phyloP scores from a whole-genome alignment of 2,329 filamentous ascomycete species.

The Alternaria postmessia region DNA sequence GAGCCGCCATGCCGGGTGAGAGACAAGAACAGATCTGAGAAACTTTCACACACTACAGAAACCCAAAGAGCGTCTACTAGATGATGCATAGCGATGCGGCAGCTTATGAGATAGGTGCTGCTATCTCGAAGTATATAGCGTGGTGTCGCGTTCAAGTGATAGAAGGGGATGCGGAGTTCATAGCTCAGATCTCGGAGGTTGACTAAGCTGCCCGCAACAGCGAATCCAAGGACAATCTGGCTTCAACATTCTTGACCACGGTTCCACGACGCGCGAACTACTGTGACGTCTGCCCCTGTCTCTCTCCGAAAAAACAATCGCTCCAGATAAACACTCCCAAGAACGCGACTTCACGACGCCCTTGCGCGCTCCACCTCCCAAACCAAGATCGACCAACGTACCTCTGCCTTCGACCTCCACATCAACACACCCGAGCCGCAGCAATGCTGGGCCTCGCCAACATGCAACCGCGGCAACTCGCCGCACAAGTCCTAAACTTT shows the following conservation, averaged over 20 bases:
- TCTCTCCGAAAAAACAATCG: neutral
- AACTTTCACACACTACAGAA: neutral
- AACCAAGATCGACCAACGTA: neutral
- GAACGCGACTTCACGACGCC: neutral
- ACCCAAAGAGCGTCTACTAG: too few relatives aligned
- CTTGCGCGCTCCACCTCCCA: neutral
- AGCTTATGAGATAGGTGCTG: neutral
- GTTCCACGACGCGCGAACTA: conserved; percentile 20
- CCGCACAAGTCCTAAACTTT: conserved; percentile 87
- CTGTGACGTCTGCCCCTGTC: neutral
- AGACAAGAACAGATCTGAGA: conserved; percentile 3
- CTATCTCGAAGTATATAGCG: neutral
- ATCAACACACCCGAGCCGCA: conserved; percentile 17
- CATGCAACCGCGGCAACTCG: conserved; percentile 79
- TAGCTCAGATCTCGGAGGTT: conserved; percentile 25
- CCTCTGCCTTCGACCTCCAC: conserved; percentile 1
- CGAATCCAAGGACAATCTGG: conserved; percentile 42
- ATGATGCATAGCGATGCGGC: neutral
- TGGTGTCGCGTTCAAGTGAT: neutral
- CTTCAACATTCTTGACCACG: conserved; percentile 35
- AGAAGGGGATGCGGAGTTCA: conserved; percentile 12
- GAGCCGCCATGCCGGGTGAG: conserved; percentile 4
- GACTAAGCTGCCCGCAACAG: conserved; percentile 32
- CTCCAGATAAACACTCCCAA: neutral
- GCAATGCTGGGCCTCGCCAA: conserved; percentile 60